These are phyloP conservation scores for Triticum monococcum DNA, from an alignment of 176 grass and related monocot species.

Conservation along the genomic window DNA sequence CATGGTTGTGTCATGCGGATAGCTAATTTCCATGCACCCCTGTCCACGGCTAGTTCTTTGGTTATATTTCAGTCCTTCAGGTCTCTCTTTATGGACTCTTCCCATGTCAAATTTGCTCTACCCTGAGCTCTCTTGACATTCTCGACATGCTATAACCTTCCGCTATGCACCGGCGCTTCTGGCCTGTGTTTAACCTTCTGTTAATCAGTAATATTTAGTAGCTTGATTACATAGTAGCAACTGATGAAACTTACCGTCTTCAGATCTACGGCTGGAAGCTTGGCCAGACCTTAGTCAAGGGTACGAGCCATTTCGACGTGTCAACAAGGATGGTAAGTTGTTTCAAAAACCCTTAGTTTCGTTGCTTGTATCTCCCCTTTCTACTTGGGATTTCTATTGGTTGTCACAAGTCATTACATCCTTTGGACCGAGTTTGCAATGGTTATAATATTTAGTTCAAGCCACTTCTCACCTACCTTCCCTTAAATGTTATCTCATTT, in stretches of 20 bases:
- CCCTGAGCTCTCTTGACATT: too few species aligned
- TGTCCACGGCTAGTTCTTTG: too few species aligned
- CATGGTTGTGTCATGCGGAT: too few species aligned
- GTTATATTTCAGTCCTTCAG: too few species aligned
- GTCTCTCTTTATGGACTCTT: too few species aligned
- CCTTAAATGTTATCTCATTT: not conserved
- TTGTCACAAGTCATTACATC: not conserved
- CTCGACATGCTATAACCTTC: too few species aligned
- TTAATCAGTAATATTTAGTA: not conserved
- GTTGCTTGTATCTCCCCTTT: not conserved
- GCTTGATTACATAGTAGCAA: conserved; percentile 2
- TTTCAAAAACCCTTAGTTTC: not conserved
- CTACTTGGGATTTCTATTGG: not conserved
- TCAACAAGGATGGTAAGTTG: not conserved
- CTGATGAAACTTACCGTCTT: not conserved
- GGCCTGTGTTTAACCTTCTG: not conserved
- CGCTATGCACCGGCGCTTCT: too few species aligned
- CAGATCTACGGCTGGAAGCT: not conserved
- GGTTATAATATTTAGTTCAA: not conserved
- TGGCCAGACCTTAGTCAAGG: not conserved
- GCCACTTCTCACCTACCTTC: not conserved
- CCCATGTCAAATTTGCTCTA: too few species aligned
- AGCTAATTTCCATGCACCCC: too few species aligned
- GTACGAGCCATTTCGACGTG: not conserved
- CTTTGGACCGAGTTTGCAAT: not conserved